Evolutionary conservation across 176 grass and related monocot genomes (phyloP).

Genomic region (Bonia amplexicaulis): DNA sequence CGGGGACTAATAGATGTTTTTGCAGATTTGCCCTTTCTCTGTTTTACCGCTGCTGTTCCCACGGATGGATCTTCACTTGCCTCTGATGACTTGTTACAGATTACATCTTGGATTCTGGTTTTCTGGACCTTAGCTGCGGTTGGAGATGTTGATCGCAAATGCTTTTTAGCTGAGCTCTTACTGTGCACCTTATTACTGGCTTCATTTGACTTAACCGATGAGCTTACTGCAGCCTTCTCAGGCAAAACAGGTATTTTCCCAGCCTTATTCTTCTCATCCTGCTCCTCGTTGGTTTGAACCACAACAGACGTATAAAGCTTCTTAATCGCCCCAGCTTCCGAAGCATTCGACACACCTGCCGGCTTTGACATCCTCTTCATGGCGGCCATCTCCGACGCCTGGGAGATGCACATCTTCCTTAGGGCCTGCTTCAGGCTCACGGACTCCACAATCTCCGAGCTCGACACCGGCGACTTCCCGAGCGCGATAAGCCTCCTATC

Average conservation of each 20-base stretch:
- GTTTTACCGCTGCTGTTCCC: slow-evolving; percentile 7
- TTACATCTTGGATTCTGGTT: slow-evolving; percentile 95
- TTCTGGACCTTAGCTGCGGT: slow-evolving; percentile 46
- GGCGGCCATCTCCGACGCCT: slow-evolving; percentile 96
- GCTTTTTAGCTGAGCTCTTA: slow-evolving; percentile 41
- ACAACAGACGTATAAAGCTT: slow-evolving; percentile 55
- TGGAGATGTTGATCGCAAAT: slow-evolving; percentile 43
- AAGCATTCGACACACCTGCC: neutral
- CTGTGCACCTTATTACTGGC: slow-evolving; percentile 6
- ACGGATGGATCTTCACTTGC: slow-evolving; percentile 24
- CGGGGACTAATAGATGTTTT: slow-evolving; percentile 57
- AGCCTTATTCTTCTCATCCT: slow-evolving; percentile 35
- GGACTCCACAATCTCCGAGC: slow-evolving; percentile 79
- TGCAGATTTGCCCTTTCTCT: slow-evolving; percentile 65
- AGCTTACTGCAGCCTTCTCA: slow-evolving; percentile 40
- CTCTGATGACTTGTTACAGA: slow-evolving; percentile 46
- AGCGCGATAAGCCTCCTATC: slow-evolving; percentile 52
- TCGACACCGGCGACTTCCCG: slow-evolving; percentile 55
- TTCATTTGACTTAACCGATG: slow-evolving; percentile 30
- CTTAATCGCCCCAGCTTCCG: slow-evolving; percentile 61
- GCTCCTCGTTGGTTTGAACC: slow-evolving; percentile 38
- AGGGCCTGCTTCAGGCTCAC: slow-evolving; percentile 88
- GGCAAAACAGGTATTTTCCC: slow-evolving; percentile 45
- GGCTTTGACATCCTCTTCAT: slow-evolving; percentile 72
- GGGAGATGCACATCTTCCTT: slow-evolving; percentile 91